Base-by-base conservation (phyloP, 371 early-diverging fungal species). In the Batkoa obscura region DNA sequence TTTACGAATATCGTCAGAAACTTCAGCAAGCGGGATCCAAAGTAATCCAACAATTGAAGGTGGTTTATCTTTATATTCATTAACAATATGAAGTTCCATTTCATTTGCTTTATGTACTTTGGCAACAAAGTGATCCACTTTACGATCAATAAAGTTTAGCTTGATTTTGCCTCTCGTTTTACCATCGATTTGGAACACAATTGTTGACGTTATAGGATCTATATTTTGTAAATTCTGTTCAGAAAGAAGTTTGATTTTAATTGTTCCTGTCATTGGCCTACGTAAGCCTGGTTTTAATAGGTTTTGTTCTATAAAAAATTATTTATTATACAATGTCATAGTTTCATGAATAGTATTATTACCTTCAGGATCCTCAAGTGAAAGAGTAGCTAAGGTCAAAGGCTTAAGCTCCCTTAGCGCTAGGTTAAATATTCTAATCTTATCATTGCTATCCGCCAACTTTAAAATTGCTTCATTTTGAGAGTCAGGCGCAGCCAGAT, bases 61-160 rank as follows among this genome's bases (percentile, higher is more conserved):
- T 42, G 13, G 12, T 43, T 71, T 74, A 59, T 72, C 72, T 36
- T 68, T 66, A 10, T 73, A 70, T 54, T 78, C 69, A 55, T 89
- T 90, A 56, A 76, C 78, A 1, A 92, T 67, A 12, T 83, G 76
- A 34, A 96, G 65, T 66, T 96, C 97, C 5, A 93, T 75, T 60
- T 94, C 94, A n/a, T 81, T 79, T 0, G 86, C 92, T 67, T 84
- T 84, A 59, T 87, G 86, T 42, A 91, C 82, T 42, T 76, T 73
- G 31, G 90, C 70, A 48, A 80, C 82, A 64, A 90, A 86, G 35
- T 81, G 77, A 47, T 96, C 91, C 59, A 74, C 74, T 86, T 90
- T 90, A 41, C 75, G 73, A 43, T 78, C 79, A 79, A 72, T 9
- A 23, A 74, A 75, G 37, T 75, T 72, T 34, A 77, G 72, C 36